A percentile compares a stretch with the other conserved stretches of the same genome.
These are phyloP conservation scores for Cutaneotrichosporon cutaneum DNA, from an alignment of 1,284 basidiomycete genomes.

Conservation along the genomic window DNA sequence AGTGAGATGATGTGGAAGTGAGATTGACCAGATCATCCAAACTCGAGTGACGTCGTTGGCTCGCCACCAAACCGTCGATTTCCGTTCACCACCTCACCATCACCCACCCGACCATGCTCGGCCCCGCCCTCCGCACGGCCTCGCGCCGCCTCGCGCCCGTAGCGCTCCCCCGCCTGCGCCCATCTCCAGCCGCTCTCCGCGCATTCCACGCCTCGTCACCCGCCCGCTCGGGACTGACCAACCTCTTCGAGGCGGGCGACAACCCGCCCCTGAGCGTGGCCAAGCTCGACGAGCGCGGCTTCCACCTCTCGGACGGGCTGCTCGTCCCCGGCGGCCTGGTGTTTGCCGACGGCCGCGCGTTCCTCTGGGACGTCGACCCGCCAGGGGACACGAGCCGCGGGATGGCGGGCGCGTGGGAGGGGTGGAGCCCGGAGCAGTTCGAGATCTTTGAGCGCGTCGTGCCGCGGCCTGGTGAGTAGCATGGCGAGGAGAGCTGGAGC, in stretches of 20 bases:
- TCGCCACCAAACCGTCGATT: background rate
- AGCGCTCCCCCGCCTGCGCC: background rate
- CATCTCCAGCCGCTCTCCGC: background rate
- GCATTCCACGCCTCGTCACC: conserved; percentile 13
- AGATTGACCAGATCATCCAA: background rate
- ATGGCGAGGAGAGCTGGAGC: background rate
- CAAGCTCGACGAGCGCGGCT: conserved; percentile 48
- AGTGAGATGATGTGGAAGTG: background rate
- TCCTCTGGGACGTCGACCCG: conserved; percentile 82
- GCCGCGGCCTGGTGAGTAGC: conserved; percentile 74
- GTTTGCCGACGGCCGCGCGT: conserved; percentile 80
- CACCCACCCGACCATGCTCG: background rate
- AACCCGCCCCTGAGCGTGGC: conserved; percentile 37
- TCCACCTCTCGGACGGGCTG: conserved; percentile 61
- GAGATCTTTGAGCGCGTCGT: conserved; percentile 74
- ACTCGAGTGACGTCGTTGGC: background rate
- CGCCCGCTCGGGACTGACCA: conserved; percentile 20
- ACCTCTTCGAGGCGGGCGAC: conserved; percentile 35
- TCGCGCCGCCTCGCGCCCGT: background rate
- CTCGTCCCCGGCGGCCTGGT: conserved; percentile 73
- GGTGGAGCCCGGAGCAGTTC: conserved; percentile 72
- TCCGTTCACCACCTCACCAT: background rate
- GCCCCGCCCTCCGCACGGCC: background rate
- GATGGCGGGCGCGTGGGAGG: conserved; percentile 49
- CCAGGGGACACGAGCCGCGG: conserved; percentile 54